Percentiles rank a stretch among this genome's conserved stretches.
phyloP scores from a whole-genome alignment of 441 rosid species.

The Daphne laureola region DNA sequence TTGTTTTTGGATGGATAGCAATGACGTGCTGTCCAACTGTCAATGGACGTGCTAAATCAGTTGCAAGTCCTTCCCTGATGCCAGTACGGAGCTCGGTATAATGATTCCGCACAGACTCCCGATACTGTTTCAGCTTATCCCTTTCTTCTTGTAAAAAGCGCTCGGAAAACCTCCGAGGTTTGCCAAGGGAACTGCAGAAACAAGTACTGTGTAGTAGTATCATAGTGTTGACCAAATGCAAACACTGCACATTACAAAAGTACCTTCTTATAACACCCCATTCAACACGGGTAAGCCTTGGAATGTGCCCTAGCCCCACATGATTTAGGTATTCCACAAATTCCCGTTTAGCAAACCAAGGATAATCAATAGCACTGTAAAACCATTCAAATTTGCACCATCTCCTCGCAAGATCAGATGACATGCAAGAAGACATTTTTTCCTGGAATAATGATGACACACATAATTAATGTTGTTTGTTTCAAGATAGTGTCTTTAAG shows the following conservation, averaged over 20 bases:
- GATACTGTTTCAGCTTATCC: conserved; percentile 72
- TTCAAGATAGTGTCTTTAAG: conserved; percentile 2
- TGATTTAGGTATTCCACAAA: conserved; percentile 88
- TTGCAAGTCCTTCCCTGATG: conserved; percentile 79
- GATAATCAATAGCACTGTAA: conserved; percentile 92
- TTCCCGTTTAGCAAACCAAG: conserved; percentile 97
- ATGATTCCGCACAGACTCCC: conserved; percentile 88
- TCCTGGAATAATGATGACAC: conserved; percentile 41
- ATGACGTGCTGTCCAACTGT: conserved; percentile 85
- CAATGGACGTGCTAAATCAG: conserved; percentile 93
- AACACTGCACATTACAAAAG: conserved; percentile 5
- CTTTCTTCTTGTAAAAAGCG: conserved; percentile 73
- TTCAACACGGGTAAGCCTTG: conserved; percentile 88
- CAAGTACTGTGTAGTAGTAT: conserved; percentile 12
- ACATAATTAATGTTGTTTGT: conserved; percentile 7
- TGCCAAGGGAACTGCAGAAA: conserved; percentile 89
- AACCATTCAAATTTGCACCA: conserved; percentile 99
- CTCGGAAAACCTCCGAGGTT: conserved; percentile 94
- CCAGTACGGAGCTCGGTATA: conserved; percentile 77
- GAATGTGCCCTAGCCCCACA: conserved; percentile 89
- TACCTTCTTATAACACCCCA: conserved; percentile 99
- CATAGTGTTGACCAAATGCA: conserved; percentile 9
- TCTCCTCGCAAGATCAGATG: conserved; percentile 55
- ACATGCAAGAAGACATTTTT: conserved; percentile 56
- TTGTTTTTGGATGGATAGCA: conserved; percentile 86